These are phyloP conservation scores for Erigeron canadensis DNA, from an alignment of 129 eudicot species.

Conservation along the genomic window DNA sequence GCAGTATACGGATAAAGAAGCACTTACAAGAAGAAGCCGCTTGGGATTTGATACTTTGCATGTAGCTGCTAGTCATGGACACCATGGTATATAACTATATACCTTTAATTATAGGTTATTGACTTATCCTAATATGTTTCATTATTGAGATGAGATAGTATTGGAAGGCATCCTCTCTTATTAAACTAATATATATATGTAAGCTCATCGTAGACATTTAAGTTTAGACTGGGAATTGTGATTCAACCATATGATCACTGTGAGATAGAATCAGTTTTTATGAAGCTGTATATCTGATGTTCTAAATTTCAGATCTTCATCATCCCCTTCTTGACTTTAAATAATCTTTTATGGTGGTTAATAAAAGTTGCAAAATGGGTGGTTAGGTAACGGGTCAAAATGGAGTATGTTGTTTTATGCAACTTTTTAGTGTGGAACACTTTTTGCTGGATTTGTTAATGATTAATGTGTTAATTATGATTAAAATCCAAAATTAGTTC, in stretches of 20 bases:
- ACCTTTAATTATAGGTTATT: neutral
- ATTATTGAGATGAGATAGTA: neutral
- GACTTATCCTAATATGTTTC: neutral
- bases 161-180: neutral
- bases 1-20: constrained; percentile 60
- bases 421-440: too few species aligned
- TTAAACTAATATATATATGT: neutral
- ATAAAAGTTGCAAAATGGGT: too few species aligned
- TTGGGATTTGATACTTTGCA: constrained; percentile 68
- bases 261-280: neutral
- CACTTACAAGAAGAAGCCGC: constrained; percentile 41
- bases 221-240: neutral
- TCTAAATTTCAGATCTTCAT: too few species aligned
- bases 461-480: too few species aligned
- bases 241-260: neutral
- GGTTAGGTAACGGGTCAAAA: too few species aligned
- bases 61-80: constrained; percentile 76
- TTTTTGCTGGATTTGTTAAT: too few species aligned
- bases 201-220: neutral
- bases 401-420: too few species aligned
- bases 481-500: too few species aligned
- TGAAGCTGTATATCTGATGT: too few species aligned
- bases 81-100: constrained; percentile 59
- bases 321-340: too few species aligned
- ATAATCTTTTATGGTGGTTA: too few species aligned